A percentile compares a stretch with the other conserved stretches of the same genome.
Conservation (phyloP, 2,329 filamentous ascomycete species). For the Fusarium anguioides region DNA sequence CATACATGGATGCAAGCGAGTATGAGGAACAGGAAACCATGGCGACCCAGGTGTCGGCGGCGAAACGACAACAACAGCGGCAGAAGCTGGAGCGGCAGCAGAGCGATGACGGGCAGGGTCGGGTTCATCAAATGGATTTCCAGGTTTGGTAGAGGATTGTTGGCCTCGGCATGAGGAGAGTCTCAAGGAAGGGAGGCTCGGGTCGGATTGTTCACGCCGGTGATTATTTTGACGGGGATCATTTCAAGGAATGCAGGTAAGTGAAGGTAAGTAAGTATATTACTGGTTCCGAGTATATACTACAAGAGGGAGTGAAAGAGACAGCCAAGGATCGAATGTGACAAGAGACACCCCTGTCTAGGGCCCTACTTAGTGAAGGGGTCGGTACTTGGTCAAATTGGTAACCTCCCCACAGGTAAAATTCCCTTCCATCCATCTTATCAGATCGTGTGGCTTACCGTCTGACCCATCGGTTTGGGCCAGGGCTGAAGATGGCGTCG, state of each 20-base stretch:
- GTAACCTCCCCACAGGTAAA: constrained; percentile 36
- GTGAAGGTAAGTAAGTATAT: background rate
- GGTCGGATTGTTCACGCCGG: constrained; percentile 5
- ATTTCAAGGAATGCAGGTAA: constrained; percentile 15
- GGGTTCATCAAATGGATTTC: constrained; percentile 43
- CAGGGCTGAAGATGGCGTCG: constrained; percentile 22
- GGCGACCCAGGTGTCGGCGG: constrained; percentile 30
- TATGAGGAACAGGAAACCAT: constrained; percentile 37
- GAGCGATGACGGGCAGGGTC: constrained; percentile 36
- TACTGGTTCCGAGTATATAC: constrained; percentile 1
- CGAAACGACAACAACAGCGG: constrained; percentile 32
- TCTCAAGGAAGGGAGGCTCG: constrained; percentile 3
- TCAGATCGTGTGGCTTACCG: constrained; percentile 42
- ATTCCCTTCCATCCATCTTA: constrained; percentile 43
- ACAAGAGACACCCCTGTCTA: constrained; percentile 17
- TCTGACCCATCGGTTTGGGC: constrained; percentile 31
- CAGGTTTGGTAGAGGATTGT: constrained; percentile 37
- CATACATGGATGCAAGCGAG: constrained; percentile 34
- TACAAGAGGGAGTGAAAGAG: background rate
- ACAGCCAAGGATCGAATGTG: constrained; percentile 11
- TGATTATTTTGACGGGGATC: background rate
- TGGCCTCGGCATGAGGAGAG: constrained; percentile 12
- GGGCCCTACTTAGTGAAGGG: constrained; percentile 5
- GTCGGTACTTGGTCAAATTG: constrained; percentile 33
- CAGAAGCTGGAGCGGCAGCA: constrained; percentile 27